phyloP scores from a whole-genome alignment of 306 rosid genomes.

The Ceratonia siliqua region DNA sequence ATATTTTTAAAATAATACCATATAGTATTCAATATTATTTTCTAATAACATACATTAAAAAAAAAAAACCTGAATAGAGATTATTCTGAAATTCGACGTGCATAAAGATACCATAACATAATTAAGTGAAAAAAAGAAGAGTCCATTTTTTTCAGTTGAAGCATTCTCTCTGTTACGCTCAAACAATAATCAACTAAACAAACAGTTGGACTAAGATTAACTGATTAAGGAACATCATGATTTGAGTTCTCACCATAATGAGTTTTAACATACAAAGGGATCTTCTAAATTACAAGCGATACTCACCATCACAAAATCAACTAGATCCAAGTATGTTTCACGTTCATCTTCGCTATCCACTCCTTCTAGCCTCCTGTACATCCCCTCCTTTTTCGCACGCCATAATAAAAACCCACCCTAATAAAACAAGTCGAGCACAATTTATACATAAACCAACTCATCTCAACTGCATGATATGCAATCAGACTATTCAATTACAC shows the following conservation, averaged over 20 bases:
- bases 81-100: too few species aligned
- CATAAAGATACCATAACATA: too few species aligned
- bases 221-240: slow-evolving; percentile 13
- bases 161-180: neutral
- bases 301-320: slow-evolving; percentile 28
- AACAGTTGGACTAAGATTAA: neutral
- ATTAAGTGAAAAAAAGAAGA: too few species aligned
- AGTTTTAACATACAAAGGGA: slow-evolving; percentile 15
- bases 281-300: too few species aligned
- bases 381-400: slow-evolving; percentile 29
- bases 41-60: too few species aligned
- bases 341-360: slow-evolving; percentile 14
- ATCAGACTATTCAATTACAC: slow-evolving; percentile 30
- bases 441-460: slow-evolving; percentile 49
- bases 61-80: too few species aligned
- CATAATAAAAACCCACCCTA: slow-evolving; percentile 21
- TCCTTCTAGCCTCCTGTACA: slow-evolving; percentile 51
- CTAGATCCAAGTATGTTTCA: slow-evolving; percentile 2
- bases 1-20: too few species aligned
- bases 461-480: slow-evolving; percentile 26
- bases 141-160: neutral
- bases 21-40: too few species aligned
- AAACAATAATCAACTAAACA: neutral
- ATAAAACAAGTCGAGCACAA: slow-evolving; percentile 24
- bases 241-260: slow-evolving; percentile 11